Percentiles rank a stretch among this genome's conserved stretches.
Conservation (phyloP, 2,329 filamentous ascomycete genomes). For the Sporothrix sp. region DNA sequence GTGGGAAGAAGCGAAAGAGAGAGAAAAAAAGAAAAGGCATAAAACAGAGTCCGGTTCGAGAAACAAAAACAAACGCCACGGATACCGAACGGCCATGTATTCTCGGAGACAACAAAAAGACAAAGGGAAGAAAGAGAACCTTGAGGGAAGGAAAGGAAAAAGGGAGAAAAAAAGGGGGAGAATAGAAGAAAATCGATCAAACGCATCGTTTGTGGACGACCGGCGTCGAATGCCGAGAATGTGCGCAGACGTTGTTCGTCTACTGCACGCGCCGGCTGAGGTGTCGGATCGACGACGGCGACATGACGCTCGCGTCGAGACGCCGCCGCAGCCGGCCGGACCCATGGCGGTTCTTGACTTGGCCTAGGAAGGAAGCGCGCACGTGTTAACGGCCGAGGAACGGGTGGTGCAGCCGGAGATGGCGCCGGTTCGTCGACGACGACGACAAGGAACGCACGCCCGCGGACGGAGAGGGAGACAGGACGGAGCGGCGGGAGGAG, state of each 20-base stretch:
- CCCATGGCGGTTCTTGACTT: slow-evolving; percentile 13
- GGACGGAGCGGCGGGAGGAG: slow-evolving; percentile 1
- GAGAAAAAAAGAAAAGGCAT: background rate
- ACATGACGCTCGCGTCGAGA: slow-evolving; percentile 6
- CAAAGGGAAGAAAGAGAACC: background rate
- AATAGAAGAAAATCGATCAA: background rate
- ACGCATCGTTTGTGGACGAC: background rate
- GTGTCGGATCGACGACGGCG: slow-evolving; percentile 9
- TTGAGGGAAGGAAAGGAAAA: background rate
- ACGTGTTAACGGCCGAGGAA: slow-evolving; percentile 5
- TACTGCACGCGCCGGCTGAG: slow-evolving; percentile 7
- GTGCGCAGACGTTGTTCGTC: background rate
- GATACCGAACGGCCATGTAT: slow-evolving; percentile 5
- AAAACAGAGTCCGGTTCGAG: background rate
- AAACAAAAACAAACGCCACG: slow-evolving; percentile 1
- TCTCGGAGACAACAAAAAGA: slow-evolving; percentile 4
- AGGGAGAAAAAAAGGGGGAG: background rate
- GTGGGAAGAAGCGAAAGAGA: no score
- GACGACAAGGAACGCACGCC: background rate
- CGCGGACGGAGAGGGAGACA: background rate
- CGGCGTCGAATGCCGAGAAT: background rate
- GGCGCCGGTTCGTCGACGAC: background rate
- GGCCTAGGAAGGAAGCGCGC: slow-evolving; percentile 8
- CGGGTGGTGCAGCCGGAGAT: background rate
- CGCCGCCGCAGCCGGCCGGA: slow-evolving; percentile 11